Percentiles rank a stretch among this genome's conserved stretches.
Conservation (phyloP, 179 eudicot genomes). For the Kewa caespitosa region DNA sequence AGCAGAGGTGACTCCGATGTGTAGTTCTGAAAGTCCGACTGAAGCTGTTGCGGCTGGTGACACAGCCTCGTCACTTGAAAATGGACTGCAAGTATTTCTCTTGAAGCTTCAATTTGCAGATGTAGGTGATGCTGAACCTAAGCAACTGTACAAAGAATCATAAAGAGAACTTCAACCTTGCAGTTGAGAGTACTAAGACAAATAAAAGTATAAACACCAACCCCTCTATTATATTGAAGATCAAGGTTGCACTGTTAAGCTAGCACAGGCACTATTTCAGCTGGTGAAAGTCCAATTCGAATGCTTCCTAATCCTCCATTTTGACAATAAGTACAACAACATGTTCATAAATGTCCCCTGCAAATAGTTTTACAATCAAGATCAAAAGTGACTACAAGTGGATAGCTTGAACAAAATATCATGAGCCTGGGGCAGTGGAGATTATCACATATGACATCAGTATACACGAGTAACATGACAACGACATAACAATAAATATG, state of each 20-base stretch:
- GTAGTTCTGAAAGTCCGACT: conserved; percentile 62
- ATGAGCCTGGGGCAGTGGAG: not conserved
- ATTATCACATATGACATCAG: not conserved
- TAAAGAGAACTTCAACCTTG: too few species aligned
- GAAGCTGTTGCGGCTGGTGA: conserved; percentile 40
- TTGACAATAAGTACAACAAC: conserved; percentile 92
- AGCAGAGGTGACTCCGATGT: conserved; percentile 46
- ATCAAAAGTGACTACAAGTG: not conserved
- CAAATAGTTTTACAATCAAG: not conserved
- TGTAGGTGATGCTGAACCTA: conserved; percentile 81
- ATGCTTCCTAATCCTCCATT: conserved; percentile 89
- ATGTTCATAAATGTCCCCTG: conserved; percentile 96
- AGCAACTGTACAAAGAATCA: conserved; percentile 4
- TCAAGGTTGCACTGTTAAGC: too few species aligned
- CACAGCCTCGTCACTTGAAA: conserved; percentile 76
- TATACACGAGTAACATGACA: not conserved
- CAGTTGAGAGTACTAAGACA: too few species aligned
- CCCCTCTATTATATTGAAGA: too few species aligned
- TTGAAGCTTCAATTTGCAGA: conserved; percentile 74
- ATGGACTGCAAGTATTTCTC: conserved; percentile 73
- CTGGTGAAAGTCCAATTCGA: conserved; percentile 94
- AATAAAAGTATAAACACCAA: too few species aligned
- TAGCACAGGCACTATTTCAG: too few species aligned
- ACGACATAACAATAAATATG: not conserved
- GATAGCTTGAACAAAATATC: not conserved